Evolutionary conservation across 192 early-diverging fungal genomes (phyloP), one percentile per base, ranked within the genome.

Genomic region (Cladochytrium replicatum): DNA sequence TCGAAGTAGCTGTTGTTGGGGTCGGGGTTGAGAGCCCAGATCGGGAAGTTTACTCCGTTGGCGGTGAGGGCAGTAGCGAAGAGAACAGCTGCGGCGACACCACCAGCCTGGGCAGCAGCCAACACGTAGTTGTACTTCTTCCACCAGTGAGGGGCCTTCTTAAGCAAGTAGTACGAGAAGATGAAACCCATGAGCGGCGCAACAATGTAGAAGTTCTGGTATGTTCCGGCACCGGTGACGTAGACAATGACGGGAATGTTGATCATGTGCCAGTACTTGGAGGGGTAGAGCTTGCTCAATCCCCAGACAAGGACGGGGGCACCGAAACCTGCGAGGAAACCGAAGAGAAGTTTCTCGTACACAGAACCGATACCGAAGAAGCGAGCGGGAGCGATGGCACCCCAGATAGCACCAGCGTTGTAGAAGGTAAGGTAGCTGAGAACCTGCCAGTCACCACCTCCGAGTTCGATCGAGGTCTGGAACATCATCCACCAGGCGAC

Each of bases 101-200:
- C 80, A n/a, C 64, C 63, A 57, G 83, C 82, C 46, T 70, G 55
- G 22, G 54, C 78, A 30, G 78, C 77, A 17, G 75, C 78, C 15
- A 81, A 58, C 15, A 83, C 67, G 56, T 80, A 86, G 61, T 79
- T 82, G 63, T 83, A 85, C 54, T 73, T 74, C 24, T 51, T 40
- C 74, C 79, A 82, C 77, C 77, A 78, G 2, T 52, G 43, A 32
- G 64, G 58, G 31, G 53, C 49, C 50, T 77, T 66, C 37, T 69
- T 64, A 61, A 71, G 67, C 11, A 77, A 8, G 25, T 50, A 64
- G 54, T 61, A 77, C 55, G 75, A 61, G 58, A 78, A 78, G 19
- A 80, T 49, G 43, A 71, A 77, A n/a, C 63, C 71, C 22, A 61
- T 28, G 19, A 41, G 41, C 32, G 51, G 44, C 2, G 41, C 6